Evolutionary conservation across 2,329 filamentous ascomycete species (phyloP), one percentile per base, ranked within the genome.

Genomic region (Alternaria atra): DNA sequence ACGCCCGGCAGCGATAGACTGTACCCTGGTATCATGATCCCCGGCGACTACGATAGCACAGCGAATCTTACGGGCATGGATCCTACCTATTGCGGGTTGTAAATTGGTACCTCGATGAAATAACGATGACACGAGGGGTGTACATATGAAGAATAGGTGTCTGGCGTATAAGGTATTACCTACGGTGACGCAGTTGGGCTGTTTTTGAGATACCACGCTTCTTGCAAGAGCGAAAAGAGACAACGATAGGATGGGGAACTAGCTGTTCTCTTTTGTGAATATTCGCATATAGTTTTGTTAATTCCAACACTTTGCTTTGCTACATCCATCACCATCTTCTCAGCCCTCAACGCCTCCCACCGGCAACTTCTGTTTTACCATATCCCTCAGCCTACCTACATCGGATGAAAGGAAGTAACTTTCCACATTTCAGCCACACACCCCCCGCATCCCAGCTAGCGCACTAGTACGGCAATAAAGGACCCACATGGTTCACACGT

Each of bases 81-180:
- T 65, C 75, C 75, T 6, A 75, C 74, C 46, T 82, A 82, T 68
- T 80, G 80, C 1, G 69, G 81, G 52, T 81, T 66, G 69, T 47
- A 43, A 50, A 50, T 40, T 6, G 8, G 23, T 3, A 23, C 5
- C 15, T 27, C 7, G 20, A 60, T 15, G 32, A 56, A 5, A 25
- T 43, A 12, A 61, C 40, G 44, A 46, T 10, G 39, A 47, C 9
- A 50, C 10, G 58, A 57, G 8, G n/a, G 35, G 30, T 42, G 27
- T 57, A 20, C 23, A 59, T 42, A 52, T 3, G 20, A 25, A 40
- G 17, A 44, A n/a, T 10, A 25, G 42, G 15, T 32, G 35, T 55
- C 32, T 51, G 48, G 47, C 32, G 32, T 27, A 23, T 42, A 25
- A 13, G 56, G 8, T 37, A 44, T 32, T 4, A 20, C 7, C 46